These are phyloP conservation scores for Epicoccum nigrum DNA, from an alignment of 2,329 filamentous ascomycete genomes.

Conservation along the genomic window DNA sequence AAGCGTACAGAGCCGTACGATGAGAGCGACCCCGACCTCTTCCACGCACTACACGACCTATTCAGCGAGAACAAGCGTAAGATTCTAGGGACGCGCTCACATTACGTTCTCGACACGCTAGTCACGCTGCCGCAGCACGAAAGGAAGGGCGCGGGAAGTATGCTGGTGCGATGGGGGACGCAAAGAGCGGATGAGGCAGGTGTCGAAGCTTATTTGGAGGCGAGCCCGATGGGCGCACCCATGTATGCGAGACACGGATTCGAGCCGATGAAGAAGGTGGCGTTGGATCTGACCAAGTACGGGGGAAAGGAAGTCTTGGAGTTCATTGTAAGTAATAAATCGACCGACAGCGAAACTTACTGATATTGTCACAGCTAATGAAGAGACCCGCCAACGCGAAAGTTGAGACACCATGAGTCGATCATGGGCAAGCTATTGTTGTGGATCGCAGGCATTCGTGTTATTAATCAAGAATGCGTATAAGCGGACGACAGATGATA, in stretches of 20 bases:
- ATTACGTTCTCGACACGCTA: constrained; percentile 41
- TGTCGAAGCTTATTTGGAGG: constrained; percentile 42
- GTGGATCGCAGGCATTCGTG: not conserved
- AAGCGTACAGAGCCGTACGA: constrained; percentile 32
- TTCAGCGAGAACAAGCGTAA: constrained; percentile 36
- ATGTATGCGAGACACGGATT: constrained; percentile 45
- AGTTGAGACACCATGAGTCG: constrained; percentile 3
- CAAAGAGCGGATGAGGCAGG: constrained; percentile 40
- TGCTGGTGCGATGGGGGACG: constrained; percentile 42
- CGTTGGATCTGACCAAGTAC: constrained; percentile 40
- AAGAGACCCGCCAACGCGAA: constrained; percentile 19
- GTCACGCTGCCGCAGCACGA: constrained; percentile 40
- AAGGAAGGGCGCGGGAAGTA: constrained; percentile 39
- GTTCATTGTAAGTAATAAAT: constrained; percentile 36
- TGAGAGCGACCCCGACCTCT: constrained; percentile 35
- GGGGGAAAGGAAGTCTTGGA: constrained; percentile 33
- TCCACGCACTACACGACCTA: constrained; percentile 25
- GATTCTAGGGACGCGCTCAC: constrained; percentile 28
- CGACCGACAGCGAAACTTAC: not conserved
- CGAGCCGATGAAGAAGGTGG: constrained; percentile 29
- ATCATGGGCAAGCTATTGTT: not conserved
- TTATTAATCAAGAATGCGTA: not conserved
- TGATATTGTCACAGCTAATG: constrained; percentile 23
- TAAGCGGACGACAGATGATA: too few relatives aligned
- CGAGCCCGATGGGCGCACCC: constrained; percentile 40